Base-by-base conservation (phyloP, 352 stramenopile genomes). In the Pseudoperonospora humuli region DNA sequence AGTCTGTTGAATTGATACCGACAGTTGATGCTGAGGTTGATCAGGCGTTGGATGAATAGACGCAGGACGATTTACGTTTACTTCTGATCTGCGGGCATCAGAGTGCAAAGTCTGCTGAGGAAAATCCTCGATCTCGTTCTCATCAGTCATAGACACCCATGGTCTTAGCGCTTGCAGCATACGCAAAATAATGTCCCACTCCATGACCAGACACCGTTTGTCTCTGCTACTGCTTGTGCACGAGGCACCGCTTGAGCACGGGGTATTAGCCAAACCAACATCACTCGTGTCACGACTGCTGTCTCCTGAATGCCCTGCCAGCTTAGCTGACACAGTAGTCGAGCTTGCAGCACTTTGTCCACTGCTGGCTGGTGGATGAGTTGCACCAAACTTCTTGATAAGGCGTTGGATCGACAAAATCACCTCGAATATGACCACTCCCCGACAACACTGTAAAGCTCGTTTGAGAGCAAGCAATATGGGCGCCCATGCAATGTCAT, bases 181-280 rank as follows among this genome's bases (percentile, higher is more conserved):
- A 3, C 76, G 74, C 11, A 91, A 57, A 38, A 94, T 86, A 40
- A 94, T 77, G 35, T 87, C 77, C 82, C 82, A 94, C 50, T 94
- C 82, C 31, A 90, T 74, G 15, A 76, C 60, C 17, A 90, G 39
- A 21, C 56, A 44, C 9, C 55, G 57, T 36, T 59, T 70, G 23
- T 69, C 64, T 2, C 35, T 45, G 9, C 37, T 45, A 28, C 1
- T 45, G 10, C 21, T 57, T 3, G 28, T 7, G 17, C 2, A 48
- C 5, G 48, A 20, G 7, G 24, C 36, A 11, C 11, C 24, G 11
- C 20, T 57, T 4, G 23, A n/a, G 14, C 3, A 46, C 3, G 49
- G 19, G 8, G 18, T 39, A 13, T n/a, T 31, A 21, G 28, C 35
- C 15, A 29, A 29, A 23, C 27, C 49, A 4, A 28, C 8, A 19